Conservation (phyloP, 2,329 filamentous ascomycete species). For the Colletotrichum tropicale region DNA sequence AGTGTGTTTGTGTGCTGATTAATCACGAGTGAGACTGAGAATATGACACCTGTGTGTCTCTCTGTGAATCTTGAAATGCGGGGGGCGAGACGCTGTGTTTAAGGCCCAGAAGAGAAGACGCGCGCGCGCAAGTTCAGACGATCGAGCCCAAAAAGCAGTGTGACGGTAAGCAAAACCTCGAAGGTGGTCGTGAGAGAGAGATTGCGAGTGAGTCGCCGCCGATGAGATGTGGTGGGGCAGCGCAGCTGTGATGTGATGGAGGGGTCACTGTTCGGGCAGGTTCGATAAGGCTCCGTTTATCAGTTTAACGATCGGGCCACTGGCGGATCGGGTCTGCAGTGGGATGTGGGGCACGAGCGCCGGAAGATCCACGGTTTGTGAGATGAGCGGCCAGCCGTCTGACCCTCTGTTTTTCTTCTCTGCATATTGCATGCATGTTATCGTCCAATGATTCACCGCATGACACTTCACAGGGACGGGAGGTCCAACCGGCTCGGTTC, state of each 20-base stretch:
- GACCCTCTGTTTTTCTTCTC: neutral
- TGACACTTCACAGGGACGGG: neutral
- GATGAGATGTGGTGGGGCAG: constrained; percentile 17
- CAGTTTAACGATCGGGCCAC: neutral
- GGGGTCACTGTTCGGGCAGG: constrained; percentile 10
- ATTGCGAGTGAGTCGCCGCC: constrained; percentile 10
- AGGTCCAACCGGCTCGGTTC: neutral
- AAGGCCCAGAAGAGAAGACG: neutral
- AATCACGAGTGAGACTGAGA: neutral
- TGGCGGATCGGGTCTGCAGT: neutral
- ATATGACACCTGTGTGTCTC: neutral
- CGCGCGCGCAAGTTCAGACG: neutral
- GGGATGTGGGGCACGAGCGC: neutral
- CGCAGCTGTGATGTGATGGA: constrained; percentile 7
- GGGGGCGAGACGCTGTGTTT: neutral
- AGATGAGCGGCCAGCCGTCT: neutral
- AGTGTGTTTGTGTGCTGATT: neutral
- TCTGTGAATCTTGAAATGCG: neutral
- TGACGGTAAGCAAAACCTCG: neutral
- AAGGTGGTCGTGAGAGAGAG: neutral
- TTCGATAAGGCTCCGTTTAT: constrained; percentile 18
- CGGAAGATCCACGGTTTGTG: neutral
- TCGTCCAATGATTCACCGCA: neutral
- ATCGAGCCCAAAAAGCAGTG: neutral
- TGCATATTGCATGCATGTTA: neutral